phyloP scores from a whole-genome alignment of 345 rosid genomes.

The Physaria fendleri region DNA sequence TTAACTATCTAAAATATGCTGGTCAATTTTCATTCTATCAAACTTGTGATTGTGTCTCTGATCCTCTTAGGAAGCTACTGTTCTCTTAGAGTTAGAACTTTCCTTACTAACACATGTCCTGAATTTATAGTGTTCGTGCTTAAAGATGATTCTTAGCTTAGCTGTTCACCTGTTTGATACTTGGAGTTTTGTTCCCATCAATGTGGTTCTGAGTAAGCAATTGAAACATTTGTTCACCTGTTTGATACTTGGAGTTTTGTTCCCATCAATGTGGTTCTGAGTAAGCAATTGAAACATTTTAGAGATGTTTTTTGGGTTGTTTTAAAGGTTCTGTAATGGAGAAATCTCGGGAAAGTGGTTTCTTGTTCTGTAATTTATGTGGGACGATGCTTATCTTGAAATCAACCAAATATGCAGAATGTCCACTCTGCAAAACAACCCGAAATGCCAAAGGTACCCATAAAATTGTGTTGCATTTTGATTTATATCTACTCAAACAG shows the following conservation, averaged over 20 bases:
- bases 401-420: conserved; percentile 17
- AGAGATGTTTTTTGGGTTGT: background rate
- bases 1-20: background rate
- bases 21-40: background rate
- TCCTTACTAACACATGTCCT: background rate
- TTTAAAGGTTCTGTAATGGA: conserved; percentile 14
- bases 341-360: conserved; percentile 19
- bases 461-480: background rate
- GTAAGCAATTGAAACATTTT: background rate
- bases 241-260: background rate
- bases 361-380: conserved; percentile 30
- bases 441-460: conserved; percentile 15
- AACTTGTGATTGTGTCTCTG: background rate
- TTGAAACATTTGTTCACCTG: background rate
- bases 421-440: conserved; percentile 16
- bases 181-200: background rate
- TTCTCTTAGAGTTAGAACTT: background rate
- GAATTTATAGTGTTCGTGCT: background rate
- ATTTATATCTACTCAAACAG: background rate
- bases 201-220: background rate
- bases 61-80: background rate
- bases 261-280: background rate
- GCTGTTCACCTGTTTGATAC: background rate
- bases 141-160: background rate
- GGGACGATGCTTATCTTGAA: conserved; percentile 24